These are phyloP conservation scores for Chaetomium tenue DNA, from an alignment of 495 filamentous ascomycete genomes.

Conservation along the genomic window DNA sequence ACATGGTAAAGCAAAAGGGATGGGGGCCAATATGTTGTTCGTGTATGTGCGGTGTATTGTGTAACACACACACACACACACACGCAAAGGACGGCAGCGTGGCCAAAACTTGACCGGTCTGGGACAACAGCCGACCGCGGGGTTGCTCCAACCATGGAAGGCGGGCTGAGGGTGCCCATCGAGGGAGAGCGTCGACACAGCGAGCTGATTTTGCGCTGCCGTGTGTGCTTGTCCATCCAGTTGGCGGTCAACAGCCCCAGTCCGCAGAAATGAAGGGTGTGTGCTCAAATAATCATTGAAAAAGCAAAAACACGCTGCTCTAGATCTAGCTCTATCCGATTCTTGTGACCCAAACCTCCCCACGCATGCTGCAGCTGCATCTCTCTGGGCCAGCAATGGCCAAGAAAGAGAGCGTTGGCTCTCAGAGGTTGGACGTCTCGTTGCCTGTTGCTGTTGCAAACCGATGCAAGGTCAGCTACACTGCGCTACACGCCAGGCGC, in stretches of 20 bases:
- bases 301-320: conserved; percentile 8
- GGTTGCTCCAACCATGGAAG: neutral
- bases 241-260: neutral
- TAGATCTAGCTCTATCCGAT: conserved; percentile 19
- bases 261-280: neutral
- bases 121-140: neutral
- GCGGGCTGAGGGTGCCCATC: neutral
- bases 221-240: neutral
- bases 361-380: neutral
- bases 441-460: neutral
- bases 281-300: neutral
- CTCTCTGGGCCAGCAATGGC: neutral
- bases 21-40: neutral
- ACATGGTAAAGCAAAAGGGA: neutral
- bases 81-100: neutral
- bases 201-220: neutral
- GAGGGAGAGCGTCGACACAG: neutral
- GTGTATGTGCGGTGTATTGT: no score
- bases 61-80: neutral
- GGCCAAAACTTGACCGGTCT: neutral
- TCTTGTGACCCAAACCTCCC: neutral
- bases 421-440: conserved; percentile 15
- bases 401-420: neutral
- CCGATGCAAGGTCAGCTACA: conserved; percentile 15
- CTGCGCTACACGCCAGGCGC: neutral